Percentiles rank a stretch among this genome's conserved stretches.
phyloP scores from a whole-genome alignment of 2,329 filamentous ascomycete genomes.

The Calonectria henricotiae region DNA sequence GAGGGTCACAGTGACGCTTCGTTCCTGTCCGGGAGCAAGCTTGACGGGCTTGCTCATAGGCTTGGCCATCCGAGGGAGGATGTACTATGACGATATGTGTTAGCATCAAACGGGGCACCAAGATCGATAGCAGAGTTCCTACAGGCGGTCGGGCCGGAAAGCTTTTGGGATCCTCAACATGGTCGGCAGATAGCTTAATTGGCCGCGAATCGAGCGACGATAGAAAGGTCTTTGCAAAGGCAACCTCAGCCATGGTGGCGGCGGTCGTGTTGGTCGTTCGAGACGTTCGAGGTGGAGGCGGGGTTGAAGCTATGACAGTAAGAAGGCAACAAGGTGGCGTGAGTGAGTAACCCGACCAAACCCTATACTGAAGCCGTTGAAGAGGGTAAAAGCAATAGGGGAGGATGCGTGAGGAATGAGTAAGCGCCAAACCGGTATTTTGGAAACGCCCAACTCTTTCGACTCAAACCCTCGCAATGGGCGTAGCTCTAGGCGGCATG shows the following conservation, averaged over 20 bases:
- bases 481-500: slow-evolving; percentile 38
- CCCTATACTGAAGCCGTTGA: background rate
- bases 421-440: slow-evolving; percentile 8
- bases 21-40: slow-evolving; percentile 69
- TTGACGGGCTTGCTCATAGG: slow-evolving; percentile 68
- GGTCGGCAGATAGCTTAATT: slow-evolving; percentile 87
- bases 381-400: background rate
- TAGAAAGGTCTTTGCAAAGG: slow-evolving; percentile 90
- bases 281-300: slow-evolving; percentile 40
- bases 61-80: slow-evolving; percentile 78
- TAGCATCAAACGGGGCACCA: slow-evolving; percentile 11
- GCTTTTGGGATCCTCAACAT: slow-evolving; percentile 88
- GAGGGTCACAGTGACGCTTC: slow-evolving; percentile 73
- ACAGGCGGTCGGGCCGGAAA: slow-evolving; percentile 86
- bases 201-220: slow-evolving; percentile 84
- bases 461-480: slow-evolving; percentile 39
- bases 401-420: slow-evolving; percentile 1
- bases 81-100: slow-evolving; percentile 69
- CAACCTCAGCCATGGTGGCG: slow-evolving; percentile 81
- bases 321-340: slow-evolving; percentile 7
- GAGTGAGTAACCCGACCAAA: background rate
- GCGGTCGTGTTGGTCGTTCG: slow-evolving; percentile 27
- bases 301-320: slow-evolving; percentile 41
- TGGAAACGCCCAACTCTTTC: slow-evolving; percentile 38
- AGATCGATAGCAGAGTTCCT: slow-evolving; percentile 49